phyloP scores from a whole-genome alignment of 495 filamentous ascomycete genomes.

The Melanomma pulvis-pyrius region DNA sequence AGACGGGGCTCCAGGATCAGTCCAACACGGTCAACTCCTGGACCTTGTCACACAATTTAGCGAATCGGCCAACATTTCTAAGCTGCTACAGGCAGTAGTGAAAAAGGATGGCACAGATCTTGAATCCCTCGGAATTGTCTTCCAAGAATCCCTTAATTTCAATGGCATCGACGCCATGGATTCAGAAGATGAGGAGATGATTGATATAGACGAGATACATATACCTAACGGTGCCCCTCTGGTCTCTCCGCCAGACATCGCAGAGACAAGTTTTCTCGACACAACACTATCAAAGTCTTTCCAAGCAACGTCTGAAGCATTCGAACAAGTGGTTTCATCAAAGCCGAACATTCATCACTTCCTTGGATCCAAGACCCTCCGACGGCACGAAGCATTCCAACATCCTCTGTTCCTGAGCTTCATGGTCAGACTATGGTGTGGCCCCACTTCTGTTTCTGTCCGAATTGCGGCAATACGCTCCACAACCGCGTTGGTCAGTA shows the following conservation, averaged over 20 bases:
- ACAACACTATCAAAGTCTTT: constrained; percentile 4
- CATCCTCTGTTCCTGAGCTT: constrained; percentile 75
- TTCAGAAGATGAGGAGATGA: constrained; percentile 31
- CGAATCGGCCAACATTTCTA: constrained; percentile 7
- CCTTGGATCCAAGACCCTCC: constrained; percentile 59
- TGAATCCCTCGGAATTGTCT: constrained; percentile 23
- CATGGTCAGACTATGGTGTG: constrained; percentile 73
- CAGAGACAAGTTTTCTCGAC: constrained; percentile 19
- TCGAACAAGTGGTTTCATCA: constrained; percentile 4
- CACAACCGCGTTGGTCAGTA: constrained; percentile 54
- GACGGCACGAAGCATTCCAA: constrained; percentile 57
- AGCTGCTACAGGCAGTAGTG: constrained; percentile 7
- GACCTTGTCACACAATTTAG: constrained; percentile 20
- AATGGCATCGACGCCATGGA: not conserved
- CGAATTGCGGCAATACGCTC: constrained; percentile 68
- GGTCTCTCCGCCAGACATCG: constrained; percentile 7
- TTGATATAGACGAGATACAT: constrained; percentile 12
- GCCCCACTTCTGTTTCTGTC: constrained; percentile 66
- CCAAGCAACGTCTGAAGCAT: not conserved
- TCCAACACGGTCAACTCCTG: constrained; percentile 16
- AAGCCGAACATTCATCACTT: constrained; percentile 58
- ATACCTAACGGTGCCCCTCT: not conserved
- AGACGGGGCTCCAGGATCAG: constrained; percentile 1
- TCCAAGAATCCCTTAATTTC: constrained; percentile 1
- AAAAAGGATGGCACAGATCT: constrained; percentile 7